Conservation (phyloP, 2,329 filamentous ascomycete genomes). For the Thelonectria discophora region DNA sequence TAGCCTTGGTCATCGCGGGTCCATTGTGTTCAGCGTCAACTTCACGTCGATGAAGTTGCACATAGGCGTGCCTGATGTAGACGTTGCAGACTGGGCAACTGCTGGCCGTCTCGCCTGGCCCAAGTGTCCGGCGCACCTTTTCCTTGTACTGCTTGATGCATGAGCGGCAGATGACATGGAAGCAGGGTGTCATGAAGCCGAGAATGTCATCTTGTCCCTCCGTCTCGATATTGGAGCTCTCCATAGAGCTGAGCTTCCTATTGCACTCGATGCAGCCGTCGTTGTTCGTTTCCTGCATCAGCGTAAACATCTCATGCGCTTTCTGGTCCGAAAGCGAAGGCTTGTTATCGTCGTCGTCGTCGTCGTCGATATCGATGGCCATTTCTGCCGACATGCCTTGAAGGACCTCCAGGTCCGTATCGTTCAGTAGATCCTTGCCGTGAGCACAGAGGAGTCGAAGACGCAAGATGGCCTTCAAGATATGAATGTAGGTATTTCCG, state of each 20-base stretch:
- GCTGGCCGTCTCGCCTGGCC: constrained; percentile 53
- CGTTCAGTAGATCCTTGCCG: constrained; percentile 87
- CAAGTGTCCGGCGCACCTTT: constrained; percentile 54
- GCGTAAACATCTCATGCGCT: constrained; percentile 84
- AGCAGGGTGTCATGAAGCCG: constrained; percentile 86
- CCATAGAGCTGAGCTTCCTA: constrained; percentile 66
- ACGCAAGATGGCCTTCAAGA: constrained; percentile 88
- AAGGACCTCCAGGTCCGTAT: constrained; percentile 81
- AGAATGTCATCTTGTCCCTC: constrained; percentile 72
- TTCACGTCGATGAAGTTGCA: constrained; percentile 72
- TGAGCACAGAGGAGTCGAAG: constrained; percentile 92
- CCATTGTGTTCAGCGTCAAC: constrained; percentile 66
- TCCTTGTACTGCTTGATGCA: constrained; percentile 73
- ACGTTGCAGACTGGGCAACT: constrained; percentile 75
- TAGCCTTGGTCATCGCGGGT: constrained; percentile 50
- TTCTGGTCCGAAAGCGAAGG: constrained; percentile 71
- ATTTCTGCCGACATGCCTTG: constrained; percentile 85
- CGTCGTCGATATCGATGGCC: constrained; percentile 88
- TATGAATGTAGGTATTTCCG: constrained; percentile 91
- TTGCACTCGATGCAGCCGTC: constrained; percentile 78
- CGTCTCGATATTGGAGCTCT: constrained; percentile 64
- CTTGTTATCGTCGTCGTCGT: constrained; percentile 68
- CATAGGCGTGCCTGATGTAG: constrained; percentile 70
- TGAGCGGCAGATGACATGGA: constrained; percentile 80
- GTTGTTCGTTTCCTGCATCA: constrained; percentile 83